phyloP scores from a whole-genome alignment of 805 yeast species.

The Metschnikowia amazonensis region DNA sequence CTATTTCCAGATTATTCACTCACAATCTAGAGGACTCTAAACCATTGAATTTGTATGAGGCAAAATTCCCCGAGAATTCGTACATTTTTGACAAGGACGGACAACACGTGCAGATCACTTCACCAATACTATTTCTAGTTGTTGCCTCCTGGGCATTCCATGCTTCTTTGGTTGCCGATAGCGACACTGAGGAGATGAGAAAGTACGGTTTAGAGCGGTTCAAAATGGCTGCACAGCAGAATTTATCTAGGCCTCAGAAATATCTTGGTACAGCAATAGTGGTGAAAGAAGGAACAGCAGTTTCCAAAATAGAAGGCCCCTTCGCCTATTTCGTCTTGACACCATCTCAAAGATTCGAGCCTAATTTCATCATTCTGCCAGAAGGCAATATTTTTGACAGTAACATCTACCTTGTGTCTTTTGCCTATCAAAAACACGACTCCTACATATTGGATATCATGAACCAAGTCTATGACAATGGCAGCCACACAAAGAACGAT shows the following conservation, averaged over 20 bases:
- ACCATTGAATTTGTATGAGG: conserved; percentile 46
- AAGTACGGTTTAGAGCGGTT: conserved; percentile 65
- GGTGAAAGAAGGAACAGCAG: conserved; percentile 8
- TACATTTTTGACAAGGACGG: conserved; percentile 21
- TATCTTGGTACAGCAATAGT: conserved; percentile 44
- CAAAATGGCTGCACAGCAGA: conserved; percentile 57
- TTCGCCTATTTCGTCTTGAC: conserved; percentile 62
- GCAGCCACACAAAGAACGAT: conserved; percentile 48
- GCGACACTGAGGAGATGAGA: conserved; percentile 66
- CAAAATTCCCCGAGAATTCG: conserved; percentile 38
- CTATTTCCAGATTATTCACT: conserved; percentile 36
- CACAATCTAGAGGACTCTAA: conserved; percentile 12
- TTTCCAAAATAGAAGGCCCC: conserved; percentile 20
- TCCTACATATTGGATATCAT: conserved; percentile 50
- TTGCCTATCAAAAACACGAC: conserved; percentile 32
- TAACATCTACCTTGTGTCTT: conserved; percentile 44
- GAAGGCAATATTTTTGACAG: conserved; percentile 42
- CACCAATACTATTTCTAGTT: conserved; percentile 44
- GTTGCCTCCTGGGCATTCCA: conserved; percentile 86
- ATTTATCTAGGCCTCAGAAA: conserved; percentile 47
- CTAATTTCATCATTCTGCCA: conserved; percentile 62
- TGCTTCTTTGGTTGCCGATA: conserved; percentile 77
- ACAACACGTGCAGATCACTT: conserved; percentile 9
- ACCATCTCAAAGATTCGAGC: conserved; percentile 54
- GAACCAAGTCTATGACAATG: conserved; percentile 53